phyloP scores from a whole-genome alignment of 2,329 filamentous ascomycete genomes.

The Trichothecium roseum region DNA sequence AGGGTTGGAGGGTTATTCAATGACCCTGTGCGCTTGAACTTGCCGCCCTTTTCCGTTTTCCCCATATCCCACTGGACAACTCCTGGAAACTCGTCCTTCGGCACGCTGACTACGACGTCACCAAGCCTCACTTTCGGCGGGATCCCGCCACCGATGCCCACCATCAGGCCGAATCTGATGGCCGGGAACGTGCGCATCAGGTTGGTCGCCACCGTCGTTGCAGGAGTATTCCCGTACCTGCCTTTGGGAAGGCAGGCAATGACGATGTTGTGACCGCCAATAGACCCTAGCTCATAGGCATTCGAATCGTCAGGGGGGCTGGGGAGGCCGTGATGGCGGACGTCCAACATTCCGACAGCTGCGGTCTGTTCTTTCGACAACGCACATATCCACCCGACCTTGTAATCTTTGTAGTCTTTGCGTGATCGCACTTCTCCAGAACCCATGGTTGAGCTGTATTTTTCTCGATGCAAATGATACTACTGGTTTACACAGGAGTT shows the following conservation, averaged over 20 bases:
- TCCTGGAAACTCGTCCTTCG: too few relatives aligned
- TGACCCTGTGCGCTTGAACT: too few relatives aligned
- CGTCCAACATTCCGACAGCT: constrained; percentile 14
- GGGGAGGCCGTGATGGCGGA: constrained; percentile 9
- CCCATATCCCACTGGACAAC: too few relatives aligned
- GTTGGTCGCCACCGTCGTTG: constrained; percentile 18
- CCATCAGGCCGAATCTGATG: constrained; percentile 10
- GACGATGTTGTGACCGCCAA: constrained; percentile 20
- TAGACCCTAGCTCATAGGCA: constrained; percentile 17
- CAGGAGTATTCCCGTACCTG: constrained; percentile 18
- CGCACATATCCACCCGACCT: constrained; percentile 18
- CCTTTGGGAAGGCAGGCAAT: constrained; percentile 18
- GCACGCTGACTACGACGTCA: too few relatives aligned
- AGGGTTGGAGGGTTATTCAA: background rate
- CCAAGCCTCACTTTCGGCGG: too few relatives aligned
- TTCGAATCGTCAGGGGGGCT: constrained; percentile 4
- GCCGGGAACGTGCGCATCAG: constrained; percentile 22
- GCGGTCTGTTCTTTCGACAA: constrained; percentile 14
- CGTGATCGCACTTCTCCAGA: too few relatives aligned
- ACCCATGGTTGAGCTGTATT: too few relatives aligned
- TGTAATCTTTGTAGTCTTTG: constrained; percentile 11
- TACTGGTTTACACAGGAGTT: too few relatives aligned
- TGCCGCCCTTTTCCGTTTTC: too few relatives aligned
- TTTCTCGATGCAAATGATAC: too few relatives aligned
- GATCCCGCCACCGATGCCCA: constrained; percentile 13